Evolutionary conservation across 208 protist species (phyloP), one percentile per base, ranked within the genome.

Genomic region (Leishmania aethiopica): DNA sequence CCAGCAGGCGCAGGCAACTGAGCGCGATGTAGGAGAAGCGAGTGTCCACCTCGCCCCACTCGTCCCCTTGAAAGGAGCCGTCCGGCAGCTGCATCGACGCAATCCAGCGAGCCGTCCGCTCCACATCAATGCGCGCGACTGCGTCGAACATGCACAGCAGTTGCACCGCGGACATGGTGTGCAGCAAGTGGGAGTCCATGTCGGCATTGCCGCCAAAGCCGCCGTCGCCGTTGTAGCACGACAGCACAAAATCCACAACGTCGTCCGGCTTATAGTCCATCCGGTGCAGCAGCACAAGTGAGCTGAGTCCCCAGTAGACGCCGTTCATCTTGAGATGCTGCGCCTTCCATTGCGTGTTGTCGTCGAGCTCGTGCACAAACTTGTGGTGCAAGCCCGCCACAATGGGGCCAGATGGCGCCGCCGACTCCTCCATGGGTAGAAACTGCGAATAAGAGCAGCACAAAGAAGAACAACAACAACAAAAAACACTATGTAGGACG

Each of bases 1-100:
- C 92, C 10, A 99, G 84, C n/a, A 99, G 84, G 22, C 94, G 86
- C 28, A 99, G 89, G 57, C 91, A 91, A 82, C 93, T 98, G 32
- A 99, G 80, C 6, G 99, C 99, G 84, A 99, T 99, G 92, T 99
- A 99, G 15, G 94, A 93, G 85, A 99, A 99, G 60, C 99, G 92
- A 0, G 99, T 99, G 89, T 99, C 99, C 7, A 99, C 91, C 83
- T 99, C 99, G 8, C 99, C 99, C 97, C 98, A 99, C 76, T 96
- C 74, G 84, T 99, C 99, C n/a, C 99, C 99, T 45, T 88, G 78
- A 86, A 99, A 99, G 10, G 98, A 99, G 32, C 99, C 99, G 90
- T 99, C 99, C 0, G 79, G 72, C 53, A 98, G 88, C 86, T 99
- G 99, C 85, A 99, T 95, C 13, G 85, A 89, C 17, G 91, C 93